Evolutionary conservation across 2,329 filamentous ascomycete genomes (phyloP).

Genomic region (Phoma sp.): DNA sequence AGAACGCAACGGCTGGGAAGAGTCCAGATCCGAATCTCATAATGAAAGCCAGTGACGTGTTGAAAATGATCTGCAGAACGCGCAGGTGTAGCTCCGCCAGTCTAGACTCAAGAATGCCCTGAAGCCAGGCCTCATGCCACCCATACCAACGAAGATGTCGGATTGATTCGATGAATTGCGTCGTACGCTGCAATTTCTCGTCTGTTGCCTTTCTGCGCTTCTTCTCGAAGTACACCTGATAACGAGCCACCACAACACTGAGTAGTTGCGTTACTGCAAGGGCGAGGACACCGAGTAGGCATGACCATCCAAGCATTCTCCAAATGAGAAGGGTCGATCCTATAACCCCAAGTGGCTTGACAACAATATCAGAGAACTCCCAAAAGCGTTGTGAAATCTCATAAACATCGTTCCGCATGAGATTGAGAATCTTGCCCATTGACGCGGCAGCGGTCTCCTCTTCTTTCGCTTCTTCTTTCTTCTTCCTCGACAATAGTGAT

Average conservation of each 20-base stretch:
- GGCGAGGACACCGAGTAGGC: conserved; percentile 74
- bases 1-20: conserved; percentile 83
- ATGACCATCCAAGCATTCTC: conserved; percentile 80
- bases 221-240: conserved; percentile 73
- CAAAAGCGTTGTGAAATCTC: conserved; percentile 85
- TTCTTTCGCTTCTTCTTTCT: conserved; percentile 39
- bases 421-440: conserved; percentile 88
- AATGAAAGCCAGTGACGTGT: conserved; percentile 69
- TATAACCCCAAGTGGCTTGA: conserved; percentile 77
- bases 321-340: conserved; percentile 78
- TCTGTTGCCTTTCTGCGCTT: conserved; percentile 78
- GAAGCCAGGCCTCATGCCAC: conserved; percentile 80
- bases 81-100: conserved; percentile 71
- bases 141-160: conserved; percentile 82
- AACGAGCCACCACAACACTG: conserved; percentile 72
- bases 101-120: conserved; percentile 71
- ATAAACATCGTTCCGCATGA: conserved; percentile 84
- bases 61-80: conserved; percentile 69
- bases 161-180: conserved; percentile 87
- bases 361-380: conserved; percentile 81
- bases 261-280: conserved; percentile 72
- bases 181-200: conserved; percentile 77
- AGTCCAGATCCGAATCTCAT: conserved; percentile 76
- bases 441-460: conserved; percentile 70
- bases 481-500: conserved; percentile 29